Evolutionary conservation across 2,329 filamentous ascomycete genomes (phyloP).

Genomic region (Trichoderma guizhouense): DNA sequence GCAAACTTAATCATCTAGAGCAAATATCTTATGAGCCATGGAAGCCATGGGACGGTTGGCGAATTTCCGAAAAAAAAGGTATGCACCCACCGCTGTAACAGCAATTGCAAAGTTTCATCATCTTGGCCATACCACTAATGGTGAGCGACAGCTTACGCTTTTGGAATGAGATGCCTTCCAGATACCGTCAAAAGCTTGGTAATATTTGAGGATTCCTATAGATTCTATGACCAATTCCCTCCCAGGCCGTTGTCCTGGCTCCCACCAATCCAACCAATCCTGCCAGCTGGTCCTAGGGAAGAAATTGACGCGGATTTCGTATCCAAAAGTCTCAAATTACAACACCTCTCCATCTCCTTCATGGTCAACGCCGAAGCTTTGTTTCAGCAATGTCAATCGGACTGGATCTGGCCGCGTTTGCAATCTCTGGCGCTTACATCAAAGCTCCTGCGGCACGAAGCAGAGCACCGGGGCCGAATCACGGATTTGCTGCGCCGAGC

Average conservation of each 20-base stretch:
- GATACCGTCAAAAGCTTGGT: conserved; percentile 26
- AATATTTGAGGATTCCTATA: conserved; percentile 30
- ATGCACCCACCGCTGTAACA: conserved; percentile 23
- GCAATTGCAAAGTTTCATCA: conserved; percentile 17
- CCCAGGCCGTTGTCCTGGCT: too few species aligned
- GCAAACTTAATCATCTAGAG: conserved; percentile 28
- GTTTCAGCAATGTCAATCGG: conserved; percentile 18
- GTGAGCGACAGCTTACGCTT: conserved; percentile 13
- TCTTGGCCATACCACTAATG: conserved; percentile 7
- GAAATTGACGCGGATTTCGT: not conserved
- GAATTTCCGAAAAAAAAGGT: conserved; percentile 17
- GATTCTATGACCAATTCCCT: conserved; percentile 19
- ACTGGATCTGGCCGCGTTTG: conserved; percentile 26
- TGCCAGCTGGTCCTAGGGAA: not conserved
- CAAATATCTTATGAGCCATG: conserved; percentile 34
- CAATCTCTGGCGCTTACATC: conserved; percentile 34
- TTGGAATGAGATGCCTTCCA: conserved; percentile 22
- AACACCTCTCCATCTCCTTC: conserved; percentile 29
- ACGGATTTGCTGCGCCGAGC: conserved; percentile 27
- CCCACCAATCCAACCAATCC: too few species aligned
- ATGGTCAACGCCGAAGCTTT: conserved; percentile 29
- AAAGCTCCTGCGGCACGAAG: conserved; percentile 23
- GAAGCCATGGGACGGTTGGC: conserved; percentile 25
- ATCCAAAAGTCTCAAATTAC: conserved; percentile 25
- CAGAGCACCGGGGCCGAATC: conserved; percentile 20